Conservation (phyloP, 768 basidiomycete genomes). For the Hysterangium stoloniferum region DNA sequence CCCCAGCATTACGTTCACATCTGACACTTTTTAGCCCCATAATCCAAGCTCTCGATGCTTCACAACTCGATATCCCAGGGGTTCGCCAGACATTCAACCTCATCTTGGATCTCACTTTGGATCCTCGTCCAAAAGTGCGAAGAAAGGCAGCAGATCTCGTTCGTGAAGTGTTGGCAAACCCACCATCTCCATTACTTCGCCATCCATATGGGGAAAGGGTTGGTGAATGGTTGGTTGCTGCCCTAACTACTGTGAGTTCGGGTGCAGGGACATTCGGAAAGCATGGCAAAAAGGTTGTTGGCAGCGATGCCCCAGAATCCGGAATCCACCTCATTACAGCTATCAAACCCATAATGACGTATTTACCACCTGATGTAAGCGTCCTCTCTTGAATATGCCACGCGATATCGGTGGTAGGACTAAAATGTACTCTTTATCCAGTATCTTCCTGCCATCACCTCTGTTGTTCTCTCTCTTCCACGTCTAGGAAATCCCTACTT, state of each 20-base stretch:
- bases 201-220: constrained; percentile 87
- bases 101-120: constrained; percentile 73
- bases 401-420: background rate
- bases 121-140: constrained; percentile 90
- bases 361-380: constrained; percentile 66
- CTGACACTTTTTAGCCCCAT: constrained; percentile 67
- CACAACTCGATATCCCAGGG: constrained; percentile 57
- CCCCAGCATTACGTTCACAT: constrained; percentile 82
- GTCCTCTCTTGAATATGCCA: background rate
- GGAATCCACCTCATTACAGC: constrained; percentile 67
- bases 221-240: constrained; percentile 67
- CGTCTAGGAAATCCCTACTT: constrained; percentile 85
- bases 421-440: constrained; percentile 24
- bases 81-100: constrained; percentile 81
- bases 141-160: constrained; percentile 85
- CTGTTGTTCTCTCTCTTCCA: constrained; percentile 71
- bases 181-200: constrained; percentile 63
- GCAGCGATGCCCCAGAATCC: constrained; percentile 52
- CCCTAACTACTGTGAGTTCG: constrained; percentile 57
- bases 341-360: constrained; percentile 42
- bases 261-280: constrained; percentile 57
- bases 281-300: constrained; percentile 42
- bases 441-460: constrained; percentile 65
- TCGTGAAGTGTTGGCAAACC: constrained; percentile 62
- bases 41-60: constrained; percentile 60